Evolutionary conservation across 148 eudicot genomes (phyloP).

Genomic region (Camellia japonica): DNA sequence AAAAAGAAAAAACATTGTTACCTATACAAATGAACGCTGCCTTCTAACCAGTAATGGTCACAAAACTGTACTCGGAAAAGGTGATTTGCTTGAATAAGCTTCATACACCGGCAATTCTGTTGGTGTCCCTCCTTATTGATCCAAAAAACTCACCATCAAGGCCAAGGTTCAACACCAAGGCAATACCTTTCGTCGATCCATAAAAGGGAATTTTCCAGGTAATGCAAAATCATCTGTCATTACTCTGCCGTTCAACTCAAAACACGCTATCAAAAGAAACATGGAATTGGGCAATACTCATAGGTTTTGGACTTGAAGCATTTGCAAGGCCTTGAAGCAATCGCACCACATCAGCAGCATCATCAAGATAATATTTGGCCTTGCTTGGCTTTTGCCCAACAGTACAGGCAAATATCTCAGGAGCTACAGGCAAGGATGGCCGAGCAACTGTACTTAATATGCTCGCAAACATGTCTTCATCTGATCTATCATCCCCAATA

Average conservation of each 20-base stretch:
- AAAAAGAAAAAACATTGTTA: background rate
- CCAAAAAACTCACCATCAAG: background rate
- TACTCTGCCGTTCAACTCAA: background rate
- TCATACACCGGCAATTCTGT: background rate
- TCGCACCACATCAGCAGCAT: slow-evolving; percentile 46
- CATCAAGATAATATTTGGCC: slow-evolving; percentile 72
- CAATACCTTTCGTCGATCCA: background rate
- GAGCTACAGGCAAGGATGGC: slow-evolving; percentile 25
- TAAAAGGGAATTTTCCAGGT: background rate
- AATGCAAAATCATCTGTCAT: background rate
- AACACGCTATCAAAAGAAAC: slow-evolving; percentile 53
- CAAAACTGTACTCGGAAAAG: slow-evolving; percentile 8
- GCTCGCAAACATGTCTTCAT: slow-evolving; percentile 76
- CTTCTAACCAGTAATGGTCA: background rate
- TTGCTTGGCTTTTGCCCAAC: slow-evolving; percentile 87
- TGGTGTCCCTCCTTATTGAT: background rate
- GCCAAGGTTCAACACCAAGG: background rate
- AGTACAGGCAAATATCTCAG: slow-evolving; percentile 67
- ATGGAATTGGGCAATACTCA: slow-evolving; percentile 38
- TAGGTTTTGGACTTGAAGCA: slow-evolving; percentile 50
- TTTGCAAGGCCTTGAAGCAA: slow-evolving; percentile 50
- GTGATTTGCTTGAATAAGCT: background rate
- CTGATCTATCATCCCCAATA: slow-evolving; percentile 75
- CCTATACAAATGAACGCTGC: slow-evolving; percentile 7
- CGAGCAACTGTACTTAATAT: slow-evolving; percentile 39